Percentiles rank a stretch among this genome's conserved stretches.
phyloP scores from a whole-genome alignment of 2,329 filamentous ascomycete genomes.

The Leptographium wingfieldii region DNA sequence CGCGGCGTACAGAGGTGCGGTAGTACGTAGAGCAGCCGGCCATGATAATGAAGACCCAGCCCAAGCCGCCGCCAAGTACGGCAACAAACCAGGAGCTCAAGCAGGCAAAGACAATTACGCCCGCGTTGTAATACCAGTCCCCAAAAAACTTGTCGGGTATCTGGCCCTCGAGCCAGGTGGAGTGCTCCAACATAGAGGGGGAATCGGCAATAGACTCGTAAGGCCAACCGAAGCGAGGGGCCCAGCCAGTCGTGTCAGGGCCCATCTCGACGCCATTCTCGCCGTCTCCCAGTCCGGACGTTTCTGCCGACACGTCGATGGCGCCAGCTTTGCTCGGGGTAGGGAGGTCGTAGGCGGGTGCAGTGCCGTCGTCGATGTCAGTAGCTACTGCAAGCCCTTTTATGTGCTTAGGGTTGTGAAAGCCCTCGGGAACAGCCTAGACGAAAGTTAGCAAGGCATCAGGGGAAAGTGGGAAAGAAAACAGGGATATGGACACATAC shows the following conservation, averaged over 20 bases:
- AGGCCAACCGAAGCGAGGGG: conserved; percentile 68
- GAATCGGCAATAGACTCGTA: conserved; percentile 41
- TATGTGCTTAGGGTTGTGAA: conserved; percentile 43
- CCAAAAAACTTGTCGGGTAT: conserved; percentile 86
- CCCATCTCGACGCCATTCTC: conserved; percentile 41
- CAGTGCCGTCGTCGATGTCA: conserved; percentile 62
- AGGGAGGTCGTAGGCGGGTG: conserved; percentile 64
- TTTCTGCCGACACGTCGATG: conserved; percentile 35
- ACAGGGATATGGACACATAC: conserved; percentile 36
- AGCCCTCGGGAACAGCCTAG: conserved; percentile 50
- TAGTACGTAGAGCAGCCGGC: conserved; percentile 90
- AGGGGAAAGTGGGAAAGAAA: neutral
- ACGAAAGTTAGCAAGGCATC: neutral
- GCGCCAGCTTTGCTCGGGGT: conserved; percentile 59
- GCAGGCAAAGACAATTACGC: conserved; percentile 86
- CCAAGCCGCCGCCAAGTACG: conserved; percentile 77
- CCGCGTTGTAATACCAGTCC: conserved; percentile 97
- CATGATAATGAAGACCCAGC: conserved; percentile 91
- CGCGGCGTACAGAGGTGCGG: conserved; percentile 82
- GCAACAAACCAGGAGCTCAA: conserved; percentile 83
- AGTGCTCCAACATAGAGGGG: conserved; percentile 70
- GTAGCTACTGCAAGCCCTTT: conserved; percentile 62
- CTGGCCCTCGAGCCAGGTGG: conserved; percentile 73
- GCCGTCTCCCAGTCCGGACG: conserved; percentile 37
- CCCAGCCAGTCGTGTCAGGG: conserved; percentile 62